Evolutionary conservation across 305 asterid genomes (phyloP).

Genomic region (Plantago rigida): DNA sequence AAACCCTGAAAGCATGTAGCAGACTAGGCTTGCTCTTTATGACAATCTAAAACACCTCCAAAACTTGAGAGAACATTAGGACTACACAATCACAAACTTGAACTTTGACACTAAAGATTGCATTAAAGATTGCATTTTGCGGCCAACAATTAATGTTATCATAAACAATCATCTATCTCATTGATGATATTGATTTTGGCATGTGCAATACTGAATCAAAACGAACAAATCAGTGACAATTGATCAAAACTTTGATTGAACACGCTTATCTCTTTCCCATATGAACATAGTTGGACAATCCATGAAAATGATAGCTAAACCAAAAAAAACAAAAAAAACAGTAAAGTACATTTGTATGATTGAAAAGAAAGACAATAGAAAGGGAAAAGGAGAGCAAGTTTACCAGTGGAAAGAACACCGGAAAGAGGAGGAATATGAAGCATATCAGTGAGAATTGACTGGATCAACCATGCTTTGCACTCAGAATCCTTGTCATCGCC

Average conservation of each 20-base stretch:
- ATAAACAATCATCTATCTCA: neutral
- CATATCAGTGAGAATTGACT: slow-evolving; percentile 78
- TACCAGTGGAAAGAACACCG: slow-evolving; percentile 76
- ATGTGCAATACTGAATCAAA: too few species aligned
- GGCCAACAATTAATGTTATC: neutral
- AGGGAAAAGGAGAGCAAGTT: neutral
- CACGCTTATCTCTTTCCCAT: too few species aligned
- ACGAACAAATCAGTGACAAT: too few species aligned
- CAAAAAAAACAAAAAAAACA: too few species aligned
- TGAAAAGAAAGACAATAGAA: neutral
- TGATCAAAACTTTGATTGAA: neutral
- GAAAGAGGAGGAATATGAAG: slow-evolving; percentile 56
- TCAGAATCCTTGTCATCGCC: slow-evolving; percentile 1
- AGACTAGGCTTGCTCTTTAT: too few species aligned
- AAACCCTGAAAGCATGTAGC: too few species aligned
- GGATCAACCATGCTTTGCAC: slow-evolving; percentile 86
- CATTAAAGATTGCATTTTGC: neutral
- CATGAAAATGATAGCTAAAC: too few species aligned
- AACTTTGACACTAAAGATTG: neutral
- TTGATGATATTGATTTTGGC: neutral
- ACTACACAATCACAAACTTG: neutral
- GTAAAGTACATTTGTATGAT: neutral
- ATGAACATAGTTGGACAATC: too few species aligned
- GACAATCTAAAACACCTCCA: too few species aligned
- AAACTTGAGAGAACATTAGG: too few species aligned